Conservation (phyloP, 768 basidiomycete genomes). For the Naganishia kalamii region DNA sequence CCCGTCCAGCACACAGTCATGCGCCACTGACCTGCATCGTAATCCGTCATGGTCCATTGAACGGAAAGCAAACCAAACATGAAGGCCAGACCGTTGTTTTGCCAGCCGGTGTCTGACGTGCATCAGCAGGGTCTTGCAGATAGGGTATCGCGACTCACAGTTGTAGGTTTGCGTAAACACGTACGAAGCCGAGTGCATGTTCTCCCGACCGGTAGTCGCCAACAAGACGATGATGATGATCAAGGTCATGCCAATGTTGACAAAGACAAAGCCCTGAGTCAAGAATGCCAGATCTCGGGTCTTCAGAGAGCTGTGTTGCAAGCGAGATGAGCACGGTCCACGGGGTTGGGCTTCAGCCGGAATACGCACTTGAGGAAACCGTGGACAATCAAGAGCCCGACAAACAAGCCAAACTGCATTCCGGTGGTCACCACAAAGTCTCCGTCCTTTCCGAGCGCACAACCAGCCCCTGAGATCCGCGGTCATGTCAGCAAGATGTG, state of each 20-base stretch:
- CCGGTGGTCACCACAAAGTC: conserved; percentile 60
- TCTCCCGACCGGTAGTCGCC: conserved; percentile 55
- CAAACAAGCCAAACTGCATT: conserved; percentile 71
- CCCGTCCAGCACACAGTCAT: conserved; percentile 31
- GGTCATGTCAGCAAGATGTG: not conserved
- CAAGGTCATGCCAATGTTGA: conserved; percentile 70
- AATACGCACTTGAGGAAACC: conserved; percentile 57
- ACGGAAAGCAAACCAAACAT: conserved; percentile 77
- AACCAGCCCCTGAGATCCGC: conserved; percentile 16
- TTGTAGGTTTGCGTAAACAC: conserved; percentile 74
- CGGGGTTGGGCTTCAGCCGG: not conserved
- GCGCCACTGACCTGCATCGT: conserved; percentile 15
- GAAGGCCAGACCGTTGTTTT: conserved; percentile 72
- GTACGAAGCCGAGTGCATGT: conserved; percentile 74
- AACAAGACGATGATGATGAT: conserved; percentile 80
- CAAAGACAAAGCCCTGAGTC: conserved; percentile 63
- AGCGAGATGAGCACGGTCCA: not conserved
- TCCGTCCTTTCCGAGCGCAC: conserved; percentile 50
- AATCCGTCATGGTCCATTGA: conserved; percentile 55
- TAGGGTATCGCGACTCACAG: conserved; percentile 19
- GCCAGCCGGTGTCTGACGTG: conserved; percentile 59
- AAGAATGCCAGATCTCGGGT: conserved; percentile 68
- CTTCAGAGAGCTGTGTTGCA: conserved; percentile 44
- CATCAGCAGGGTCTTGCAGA: not conserved
- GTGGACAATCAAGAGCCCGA: conserved; percentile 68